Evolutionary conservation across 495 filamentous ascomycete genomes (phyloP).

Genomic region (Aspergillus sparsus): DNA sequence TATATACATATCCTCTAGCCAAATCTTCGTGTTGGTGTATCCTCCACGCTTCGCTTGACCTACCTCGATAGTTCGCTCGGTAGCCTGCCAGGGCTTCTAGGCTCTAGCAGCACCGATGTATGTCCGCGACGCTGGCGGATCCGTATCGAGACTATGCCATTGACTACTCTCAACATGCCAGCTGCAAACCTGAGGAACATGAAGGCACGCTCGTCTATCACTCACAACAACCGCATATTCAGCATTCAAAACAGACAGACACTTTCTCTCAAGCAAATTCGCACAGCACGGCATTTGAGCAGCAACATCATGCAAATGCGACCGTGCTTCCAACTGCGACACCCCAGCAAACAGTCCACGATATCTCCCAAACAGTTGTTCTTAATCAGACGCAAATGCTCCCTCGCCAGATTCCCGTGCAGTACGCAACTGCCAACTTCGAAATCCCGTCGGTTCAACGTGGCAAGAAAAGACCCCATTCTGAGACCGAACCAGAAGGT

Average conservation of each 20-base stretch:
- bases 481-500: slow-evolving; percentile 29
- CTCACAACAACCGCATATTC: slow-evolving; percentile 31
- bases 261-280: slow-evolving; percentile 34
- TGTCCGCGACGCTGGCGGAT: slow-evolving; percentile 46
- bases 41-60: not conserved
- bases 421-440: slow-evolving; percentile 34
- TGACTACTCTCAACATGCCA: slow-evolving; percentile 39
- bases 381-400: slow-evolving; percentile 37
- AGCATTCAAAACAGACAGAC: slow-evolving; percentile 34
- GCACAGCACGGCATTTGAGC: slow-evolving; percentile 36
- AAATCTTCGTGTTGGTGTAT: slow-evolving; percentile 2
- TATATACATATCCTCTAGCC: slow-evolving; percentile 6
- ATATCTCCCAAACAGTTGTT: slow-evolving; percentile 33
- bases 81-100: slow-evolving; percentile 40
- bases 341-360: slow-evolving; percentile 30
- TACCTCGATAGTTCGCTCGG: slow-evolving; percentile 18
- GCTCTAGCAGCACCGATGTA: slow-evolving; percentile 47
- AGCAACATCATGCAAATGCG: slow-evolving; percentile 34
- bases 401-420: slow-evolving; percentile 34
- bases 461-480: slow-evolving; percentile 36
- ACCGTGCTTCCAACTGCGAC: slow-evolving; percentile 33
- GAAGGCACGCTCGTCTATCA: slow-evolving; percentile 40
- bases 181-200: slow-evolving; percentile 37
- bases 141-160: slow-evolving; percentile 46
- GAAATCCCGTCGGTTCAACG: slow-evolving; percentile 33